phyloP scores from a whole-genome alignment of 2,329 filamentous ascomycete species.

The Chaetomium sp. region DNA sequence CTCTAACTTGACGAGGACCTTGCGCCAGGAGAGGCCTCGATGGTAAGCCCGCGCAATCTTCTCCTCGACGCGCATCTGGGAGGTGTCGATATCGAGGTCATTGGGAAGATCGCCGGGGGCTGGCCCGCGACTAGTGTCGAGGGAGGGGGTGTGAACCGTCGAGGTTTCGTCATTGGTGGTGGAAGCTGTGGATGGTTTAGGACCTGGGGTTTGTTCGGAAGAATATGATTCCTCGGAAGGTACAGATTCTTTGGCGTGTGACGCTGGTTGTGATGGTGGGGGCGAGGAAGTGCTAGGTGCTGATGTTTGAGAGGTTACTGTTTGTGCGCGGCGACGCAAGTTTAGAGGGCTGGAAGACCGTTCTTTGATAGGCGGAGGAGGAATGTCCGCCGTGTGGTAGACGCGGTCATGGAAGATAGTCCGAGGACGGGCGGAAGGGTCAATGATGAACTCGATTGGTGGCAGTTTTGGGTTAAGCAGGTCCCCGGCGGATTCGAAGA shows the following conservation, averaged over 20 bases:
- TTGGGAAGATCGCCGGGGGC: background rate
- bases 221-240: slow-evolving; percentile 3
- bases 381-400: slow-evolving; percentile 90
- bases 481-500: slow-evolving; percentile 93
- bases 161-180: background rate
- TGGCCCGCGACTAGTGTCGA: slow-evolving; percentile 1
- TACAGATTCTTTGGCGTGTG: slow-evolving; percentile 33
- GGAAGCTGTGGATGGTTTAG: background rate
- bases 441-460: slow-evolving; percentile 70
- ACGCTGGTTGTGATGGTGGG: slow-evolving; percentile 27
- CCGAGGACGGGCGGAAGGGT: slow-evolving; percentile 72
- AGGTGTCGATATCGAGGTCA: slow-evolving; percentile 42
- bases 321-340: slow-evolving; percentile 29
- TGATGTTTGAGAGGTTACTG: slow-evolving; percentile 16
- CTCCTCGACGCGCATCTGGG: slow-evolving; percentile 85
- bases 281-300: slow-evolving; percentile 30
- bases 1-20: slow-evolving; percentile 90
- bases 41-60: slow-evolving; percentile 97
- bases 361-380: slow-evolving; percentile 64
- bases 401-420: slow-evolving; percentile 97
- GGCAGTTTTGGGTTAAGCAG: slow-evolving; percentile 86
- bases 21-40: slow-evolving; percentile 85
- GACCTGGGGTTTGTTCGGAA: background rate
- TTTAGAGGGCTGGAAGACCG: slow-evolving; percentile 33
- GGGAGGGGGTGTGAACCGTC: slow-evolving; percentile 5